Percentiles rank a stretch among this genome's conserved stretches.
Evolutionary conservation across 2,329 filamentous ascomycete genomes (phyloP).

Genomic region (Ramichloridium luteum): DNA sequence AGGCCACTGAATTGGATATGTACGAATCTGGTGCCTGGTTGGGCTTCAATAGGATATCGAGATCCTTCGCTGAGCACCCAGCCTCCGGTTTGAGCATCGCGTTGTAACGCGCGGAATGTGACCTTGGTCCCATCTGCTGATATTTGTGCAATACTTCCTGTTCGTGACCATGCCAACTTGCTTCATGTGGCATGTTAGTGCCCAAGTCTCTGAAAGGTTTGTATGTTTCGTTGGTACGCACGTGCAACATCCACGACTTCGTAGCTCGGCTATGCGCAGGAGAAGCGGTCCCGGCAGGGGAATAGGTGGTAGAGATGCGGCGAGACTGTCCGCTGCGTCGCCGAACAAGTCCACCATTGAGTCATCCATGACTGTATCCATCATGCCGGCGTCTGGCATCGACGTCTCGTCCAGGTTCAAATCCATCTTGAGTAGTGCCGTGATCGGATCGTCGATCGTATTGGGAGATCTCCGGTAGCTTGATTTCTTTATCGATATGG

Average conservation of each 20-base stretch:
- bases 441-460: no score
- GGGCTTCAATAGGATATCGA: conserved; percentile 48
- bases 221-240: conserved; percentile 36
- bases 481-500: no score
- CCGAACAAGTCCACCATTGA: conserved; percentile 64
- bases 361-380: conserved; percentile 39
- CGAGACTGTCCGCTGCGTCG: conserved; percentile 43
- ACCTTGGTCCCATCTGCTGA: conserved; percentile 57
- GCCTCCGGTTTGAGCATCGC: conserved; percentile 53
- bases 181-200: no score
- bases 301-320: conserved; percentile 40
- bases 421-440: no score
- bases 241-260: conserved; percentile 68
- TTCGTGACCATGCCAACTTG: conserved; percentile 75
- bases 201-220: no score
- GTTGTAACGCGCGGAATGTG: conserved; percentile 60
- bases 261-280: conserved; percentile 64
- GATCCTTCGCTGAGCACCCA: conserved; percentile 71
- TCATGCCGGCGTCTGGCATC: conserved; percentile 14
- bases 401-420: conserved; percentile 12
- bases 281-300: conserved; percentile 49
- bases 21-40: conserved; percentile 54
- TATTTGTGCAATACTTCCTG: conserved; percentile 74
- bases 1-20: conserved; percentile 74
- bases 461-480: no score